Evolutionary conservation across 2,329 filamentous ascomycete genomes (phyloP).

Genomic region (Penicillium sp.): DNA sequence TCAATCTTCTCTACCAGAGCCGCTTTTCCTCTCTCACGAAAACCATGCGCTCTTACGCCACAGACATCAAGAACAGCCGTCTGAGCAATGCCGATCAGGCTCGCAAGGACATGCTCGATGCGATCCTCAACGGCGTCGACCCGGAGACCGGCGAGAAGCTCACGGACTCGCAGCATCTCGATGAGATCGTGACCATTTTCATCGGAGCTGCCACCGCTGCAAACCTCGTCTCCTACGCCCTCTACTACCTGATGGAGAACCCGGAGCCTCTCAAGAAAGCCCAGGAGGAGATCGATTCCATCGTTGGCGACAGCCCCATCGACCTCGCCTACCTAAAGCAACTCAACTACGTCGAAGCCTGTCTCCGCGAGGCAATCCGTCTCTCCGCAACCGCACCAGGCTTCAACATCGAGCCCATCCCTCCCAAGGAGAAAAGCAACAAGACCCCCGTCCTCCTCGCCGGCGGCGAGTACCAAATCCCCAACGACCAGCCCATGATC

Average conservation of each 20-base stretch:
- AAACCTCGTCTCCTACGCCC: conserved; percentile 68
- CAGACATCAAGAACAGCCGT: conserved; percentile 61
- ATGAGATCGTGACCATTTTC: conserved; percentile 71
- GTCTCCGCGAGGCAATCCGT: conserved; percentile 70
- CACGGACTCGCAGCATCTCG: conserved; percentile 64
- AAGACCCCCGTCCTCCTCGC: conserved; percentile 55
- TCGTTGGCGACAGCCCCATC: conserved; percentile 29
- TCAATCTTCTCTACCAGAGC: conserved; percentile 59
- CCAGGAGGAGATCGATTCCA: conserved; percentile 68
- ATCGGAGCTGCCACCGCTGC: conserved; percentile 71
- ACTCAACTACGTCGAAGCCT: conserved; percentile 70
- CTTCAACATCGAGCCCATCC: conserved; percentile 61
- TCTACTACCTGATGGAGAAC: conserved; percentile 68
- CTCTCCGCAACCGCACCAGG: conserved; percentile 65
- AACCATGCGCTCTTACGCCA: conserved; percentile 60
- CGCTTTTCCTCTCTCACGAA: conserved; percentile 62
- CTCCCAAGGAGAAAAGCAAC: conserved; percentile 50
- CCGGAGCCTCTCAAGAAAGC: conserved; percentile 65
- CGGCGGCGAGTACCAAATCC: conserved; percentile 66
- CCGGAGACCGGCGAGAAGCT: conserved; percentile 64
- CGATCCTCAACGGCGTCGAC: conserved; percentile 64
- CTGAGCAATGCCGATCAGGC: conserved; percentile 58
- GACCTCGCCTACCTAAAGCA: conserved; percentile 64
- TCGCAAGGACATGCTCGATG: conserved; percentile 62
- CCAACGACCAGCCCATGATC: conserved; percentile 58